Base-by-base conservation (phyloP, 2,329 filamentous ascomycete genomes). In the Colletotrichum higginsianum region DNA sequence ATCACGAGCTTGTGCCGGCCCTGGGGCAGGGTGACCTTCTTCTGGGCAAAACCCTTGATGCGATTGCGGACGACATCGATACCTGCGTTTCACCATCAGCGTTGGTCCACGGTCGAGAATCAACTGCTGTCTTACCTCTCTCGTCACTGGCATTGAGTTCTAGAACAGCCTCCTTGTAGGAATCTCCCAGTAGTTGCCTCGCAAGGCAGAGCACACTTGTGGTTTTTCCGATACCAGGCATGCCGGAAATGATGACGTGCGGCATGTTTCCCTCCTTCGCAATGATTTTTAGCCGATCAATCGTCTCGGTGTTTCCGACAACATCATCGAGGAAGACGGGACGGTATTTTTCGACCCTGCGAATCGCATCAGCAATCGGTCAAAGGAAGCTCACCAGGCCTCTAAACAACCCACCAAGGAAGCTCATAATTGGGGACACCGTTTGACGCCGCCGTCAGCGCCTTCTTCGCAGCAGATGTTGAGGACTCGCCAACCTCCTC, bases 221-320 rank as follows among this genome's bases (percentile, higher is more conserved):
- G 4, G 96, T 99, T 86, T 99, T 99, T 82, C 96, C 96, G 79
- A 98, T 99, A 79, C 96, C 96, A 23, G 96, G 96, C 95, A 98
- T 98, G 72, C 96, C 96, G n/a, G 94, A 98, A 78, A 99, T 98
- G 83, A 99, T 98, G 79, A 99, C 91, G 84, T 99, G 96, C 2
- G 96, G 96, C 95, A 99, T 98, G 84, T 99, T 99, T 77, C 96
- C 96, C 84, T 98, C 96, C 82, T 95, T 96, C 57, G 96, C 95
- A 77, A 99, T 98, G 78, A 99, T 98, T 81, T 98, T 98, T 77
- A 99, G 86, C 66, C 96, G 93, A 82, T 98, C 96, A 77, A 99
- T 95, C 1, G 96, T 99, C 82, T 99, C 96, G 23, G 94, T 97
- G 83, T 99, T 99, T 79, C 96, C 96, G 66, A 99, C 96, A 64